Percentiles rank a stretch among this genome's conserved stretches.
Conservation (phyloP, 352 stramenopile species). For the Pelagophyceae sp. region DNA sequence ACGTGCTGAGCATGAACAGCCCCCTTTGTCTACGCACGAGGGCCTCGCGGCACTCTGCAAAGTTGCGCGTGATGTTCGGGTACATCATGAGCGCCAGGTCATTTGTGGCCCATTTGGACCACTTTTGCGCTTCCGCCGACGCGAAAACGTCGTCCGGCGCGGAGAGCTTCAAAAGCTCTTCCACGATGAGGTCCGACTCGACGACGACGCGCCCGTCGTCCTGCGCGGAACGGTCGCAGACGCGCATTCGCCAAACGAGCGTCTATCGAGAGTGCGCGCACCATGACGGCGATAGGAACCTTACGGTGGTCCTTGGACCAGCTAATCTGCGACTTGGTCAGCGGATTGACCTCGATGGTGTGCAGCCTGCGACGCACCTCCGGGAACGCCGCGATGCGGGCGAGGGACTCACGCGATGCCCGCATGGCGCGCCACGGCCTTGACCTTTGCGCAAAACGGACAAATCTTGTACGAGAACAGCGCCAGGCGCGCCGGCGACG, state of each 20-base stretch:
- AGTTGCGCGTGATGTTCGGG: slow-evolving; percentile 12
- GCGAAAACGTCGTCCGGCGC: background rate
- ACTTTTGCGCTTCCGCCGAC: background rate
- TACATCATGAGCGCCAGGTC: slow-evolving; percentile 14
- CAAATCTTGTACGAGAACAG: slow-evolving; percentile 3
- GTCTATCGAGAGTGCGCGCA: too few relatives aligned
- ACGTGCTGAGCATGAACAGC: too few relatives aligned
- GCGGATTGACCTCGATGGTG: slow-evolving; percentile 12
- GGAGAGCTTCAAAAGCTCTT: background rate
- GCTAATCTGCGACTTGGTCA: slow-evolving; percentile 9
- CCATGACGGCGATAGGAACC: slow-evolving; percentile 10
- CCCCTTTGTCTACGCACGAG: too few relatives aligned
- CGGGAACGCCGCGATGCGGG: background rate
- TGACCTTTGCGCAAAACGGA: slow-evolving; percentile 4
- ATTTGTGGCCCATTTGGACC: background rate
- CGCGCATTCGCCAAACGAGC: too few relatives aligned
- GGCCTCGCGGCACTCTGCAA: background rate
- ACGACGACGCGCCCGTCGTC: slow-evolving; percentile 10
- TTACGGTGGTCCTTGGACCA: background rate
- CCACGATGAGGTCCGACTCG: slow-evolving; percentile 9
- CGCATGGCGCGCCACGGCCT: background rate
- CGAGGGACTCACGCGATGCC: background rate
- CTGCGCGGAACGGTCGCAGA: too few relatives aligned
- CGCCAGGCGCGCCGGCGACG: background rate
- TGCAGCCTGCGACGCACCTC: background rate